Evolutionary conservation across 78 protist genomes (phyloP).

Genomic region (Anaeramoeba flamelloides): DNA sequence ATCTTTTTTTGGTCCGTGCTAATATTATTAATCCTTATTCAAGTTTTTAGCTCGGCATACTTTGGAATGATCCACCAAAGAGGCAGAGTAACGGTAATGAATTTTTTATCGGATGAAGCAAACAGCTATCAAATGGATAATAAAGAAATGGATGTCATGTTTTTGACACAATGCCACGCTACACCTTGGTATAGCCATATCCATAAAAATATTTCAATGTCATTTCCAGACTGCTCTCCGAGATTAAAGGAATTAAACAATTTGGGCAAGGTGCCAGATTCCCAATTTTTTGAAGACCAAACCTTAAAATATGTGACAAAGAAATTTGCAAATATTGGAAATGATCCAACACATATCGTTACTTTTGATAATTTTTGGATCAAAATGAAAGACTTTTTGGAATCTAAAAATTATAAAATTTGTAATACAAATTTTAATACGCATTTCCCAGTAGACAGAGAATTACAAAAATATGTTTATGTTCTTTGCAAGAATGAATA

Average conservation of each 20-base stretch:
- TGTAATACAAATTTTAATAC: background rate
- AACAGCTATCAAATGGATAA: background rate
- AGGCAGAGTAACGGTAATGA: background rate
- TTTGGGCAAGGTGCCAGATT: background rate
- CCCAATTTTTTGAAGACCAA: background rate
- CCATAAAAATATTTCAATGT: background rate
- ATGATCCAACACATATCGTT: background rate
- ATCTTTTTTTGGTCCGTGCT: background rate
- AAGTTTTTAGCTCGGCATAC: background rate
- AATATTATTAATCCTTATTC: background rate
- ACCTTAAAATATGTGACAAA: background rate
- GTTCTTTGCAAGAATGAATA: no score
- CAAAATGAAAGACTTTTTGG: background rate
- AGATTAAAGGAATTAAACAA: background rate
- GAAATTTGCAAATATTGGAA: background rate
- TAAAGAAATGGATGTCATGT: background rate
- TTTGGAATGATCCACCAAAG: background rate
- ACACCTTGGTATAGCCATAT: constrained; percentile 2
- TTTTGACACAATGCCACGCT: background rate
- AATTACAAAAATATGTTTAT: background rate
- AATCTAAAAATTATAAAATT: background rate
- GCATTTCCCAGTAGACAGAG: background rate
- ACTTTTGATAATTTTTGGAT: background rate
- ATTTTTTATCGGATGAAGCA: background rate
- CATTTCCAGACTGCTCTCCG: constrained; percentile 1